Percentiles rank a stretch among this genome's conserved stretches.
Evolutionary conservation across 371 early-diverging fungal species (phyloP).

Genomic region (Apophysomyces elegans): DNA sequence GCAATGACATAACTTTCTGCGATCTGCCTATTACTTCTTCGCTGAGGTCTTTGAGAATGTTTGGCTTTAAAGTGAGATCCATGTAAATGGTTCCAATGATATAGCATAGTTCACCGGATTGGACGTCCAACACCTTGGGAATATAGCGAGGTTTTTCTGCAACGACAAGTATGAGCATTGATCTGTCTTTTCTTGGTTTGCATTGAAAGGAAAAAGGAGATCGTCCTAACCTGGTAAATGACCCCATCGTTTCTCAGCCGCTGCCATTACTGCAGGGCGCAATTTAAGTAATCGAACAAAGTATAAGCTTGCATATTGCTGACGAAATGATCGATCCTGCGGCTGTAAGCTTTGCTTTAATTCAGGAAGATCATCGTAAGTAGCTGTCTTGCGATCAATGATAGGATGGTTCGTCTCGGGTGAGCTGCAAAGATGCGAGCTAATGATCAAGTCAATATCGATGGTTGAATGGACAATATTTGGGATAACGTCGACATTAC

Average conservation of each 20-base stretch:
- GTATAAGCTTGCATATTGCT: slow-evolving; percentile 89
- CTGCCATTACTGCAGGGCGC: slow-evolving; percentile 54
- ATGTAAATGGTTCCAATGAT: slow-evolving; percentile 87
- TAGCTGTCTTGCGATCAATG: slow-evolving; percentile 28
- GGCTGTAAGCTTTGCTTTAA: slow-evolving; percentile 52
- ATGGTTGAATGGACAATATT: neutral
- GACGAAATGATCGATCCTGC: slow-evolving; percentile 61
- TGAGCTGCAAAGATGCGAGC: slow-evolving; percentile 19
- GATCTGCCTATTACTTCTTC: slow-evolving; percentile 59
- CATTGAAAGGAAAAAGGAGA: neutral
- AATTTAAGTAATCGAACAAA: slow-evolving; percentile 73
- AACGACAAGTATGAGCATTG: neutral
- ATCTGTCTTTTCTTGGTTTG: neutral
- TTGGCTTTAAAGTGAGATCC: slow-evolving; percentile 86
- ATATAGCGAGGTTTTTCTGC: slow-evolving; percentile 54
- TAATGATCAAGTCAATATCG: neutral
- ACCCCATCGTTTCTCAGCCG: slow-evolving; percentile 62
- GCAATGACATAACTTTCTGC: neutral
- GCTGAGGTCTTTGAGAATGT: slow-evolving; percentile 83
- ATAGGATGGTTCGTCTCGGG: slow-evolving; percentile 14
- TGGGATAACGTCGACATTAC: neutral
- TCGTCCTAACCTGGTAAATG: slow-evolving; percentile 29
- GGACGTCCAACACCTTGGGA: slow-evolving; percentile 71
- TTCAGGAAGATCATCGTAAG: slow-evolving; percentile 38
- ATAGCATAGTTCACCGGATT: slow-evolving; percentile 64